phyloP scores from a whole-genome alignment of 2,329 filamentous ascomycete genomes.

The Aspergillus proliferans region DNA sequence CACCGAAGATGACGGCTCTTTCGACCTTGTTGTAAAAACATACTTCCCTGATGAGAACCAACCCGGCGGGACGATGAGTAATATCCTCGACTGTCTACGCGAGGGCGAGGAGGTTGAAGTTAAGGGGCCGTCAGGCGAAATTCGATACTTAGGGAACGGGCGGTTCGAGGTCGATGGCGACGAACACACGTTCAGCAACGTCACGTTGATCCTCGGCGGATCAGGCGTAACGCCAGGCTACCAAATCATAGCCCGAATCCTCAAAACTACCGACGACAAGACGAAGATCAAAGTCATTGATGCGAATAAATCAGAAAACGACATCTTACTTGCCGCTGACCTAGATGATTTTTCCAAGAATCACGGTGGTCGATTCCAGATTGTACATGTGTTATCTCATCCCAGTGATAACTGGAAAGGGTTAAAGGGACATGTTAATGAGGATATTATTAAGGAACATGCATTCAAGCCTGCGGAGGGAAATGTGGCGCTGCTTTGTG shows the following conservation, averaged over 20 bases:
- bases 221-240: slow-evolving; percentile 50
- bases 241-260: slow-evolving; percentile 42
- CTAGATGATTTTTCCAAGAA: slow-evolving; percentile 5
- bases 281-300: slow-evolving; percentile 28
- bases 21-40: slow-evolving; percentile 47
- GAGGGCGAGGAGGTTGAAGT: slow-evolving; percentile 44
- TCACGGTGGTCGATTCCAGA: slow-evolving; percentile 5
- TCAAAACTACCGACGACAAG: slow-evolving; percentile 35
- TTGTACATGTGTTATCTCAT: slow-evolving; percentile 10
- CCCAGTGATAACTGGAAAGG: slow-evolving; percentile 7
- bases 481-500: slow-evolving; percentile 45
- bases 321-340: slow-evolving; percentile 8
- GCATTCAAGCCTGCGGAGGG: slow-evolving; percentile 30
- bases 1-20: slow-evolving; percentile 38
- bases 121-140: slow-evolving; percentile 48
- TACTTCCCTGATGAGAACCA: slow-evolving; percentile 45
- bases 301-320: slow-evolving; percentile 6
- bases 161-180: slow-evolving; percentile 42
- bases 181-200: slow-evolving; percentile 36
- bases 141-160: slow-evolving; percentile 44
- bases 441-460: slow-evolving; percentile 5
- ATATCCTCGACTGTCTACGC: slow-evolving; percentile 47
- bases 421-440: slow-evolving; percentile 5
- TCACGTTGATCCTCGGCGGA: slow-evolving; percentile 47
- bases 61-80: slow-evolving; percentile 50